Conservation (phyloP, 768 basidiomycete genomes). For the Lactarius sp. region DNA sequence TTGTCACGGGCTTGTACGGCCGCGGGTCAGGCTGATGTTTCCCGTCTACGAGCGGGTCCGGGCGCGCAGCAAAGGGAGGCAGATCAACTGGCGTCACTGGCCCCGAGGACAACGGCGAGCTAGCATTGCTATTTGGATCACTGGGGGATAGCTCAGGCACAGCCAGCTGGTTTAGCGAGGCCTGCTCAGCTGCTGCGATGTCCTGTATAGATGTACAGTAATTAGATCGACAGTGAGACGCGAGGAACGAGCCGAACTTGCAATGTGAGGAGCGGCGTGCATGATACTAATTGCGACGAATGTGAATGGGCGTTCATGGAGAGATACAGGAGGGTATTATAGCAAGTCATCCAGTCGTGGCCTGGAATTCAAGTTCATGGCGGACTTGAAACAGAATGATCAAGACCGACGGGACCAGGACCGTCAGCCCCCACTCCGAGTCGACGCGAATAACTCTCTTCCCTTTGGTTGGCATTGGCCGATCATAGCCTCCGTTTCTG, state of each 20-base stretch:
- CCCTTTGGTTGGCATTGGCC: no score
- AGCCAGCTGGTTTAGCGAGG: constrained; percentile 11
- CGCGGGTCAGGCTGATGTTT: constrained; percentile 19
- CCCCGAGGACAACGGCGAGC: constrained; percentile 11
- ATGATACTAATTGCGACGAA: not conserved
- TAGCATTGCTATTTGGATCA: constrained; percentile 6
- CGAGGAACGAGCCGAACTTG: not conserved
- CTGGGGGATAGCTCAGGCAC: constrained; percentile 19
- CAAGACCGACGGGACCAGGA: no score
- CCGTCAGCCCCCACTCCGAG: no score
- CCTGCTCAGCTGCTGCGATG: constrained; percentile 20
- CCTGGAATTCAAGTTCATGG: no score
- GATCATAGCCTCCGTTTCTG: no score
- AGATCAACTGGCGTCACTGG: constrained; percentile 11
- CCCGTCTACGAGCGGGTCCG: constrained; percentile 10
- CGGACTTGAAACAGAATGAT: no score
- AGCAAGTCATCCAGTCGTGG: not conserved
- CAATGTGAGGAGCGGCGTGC: constrained; percentile 15
- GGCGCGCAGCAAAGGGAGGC: not conserved
- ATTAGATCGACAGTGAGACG: not conserved
- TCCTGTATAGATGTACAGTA: not conserved
- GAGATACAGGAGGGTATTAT: not conserved
- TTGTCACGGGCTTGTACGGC: constrained; percentile 6
- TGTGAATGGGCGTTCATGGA: not conserved
- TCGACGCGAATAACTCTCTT: no score